A percentile compares a stretch with the other conserved stretches of the same genome.
phyloP scores from a whole-genome alignment of 208 protist genomes.

The Crithidia brevicula region DNA sequence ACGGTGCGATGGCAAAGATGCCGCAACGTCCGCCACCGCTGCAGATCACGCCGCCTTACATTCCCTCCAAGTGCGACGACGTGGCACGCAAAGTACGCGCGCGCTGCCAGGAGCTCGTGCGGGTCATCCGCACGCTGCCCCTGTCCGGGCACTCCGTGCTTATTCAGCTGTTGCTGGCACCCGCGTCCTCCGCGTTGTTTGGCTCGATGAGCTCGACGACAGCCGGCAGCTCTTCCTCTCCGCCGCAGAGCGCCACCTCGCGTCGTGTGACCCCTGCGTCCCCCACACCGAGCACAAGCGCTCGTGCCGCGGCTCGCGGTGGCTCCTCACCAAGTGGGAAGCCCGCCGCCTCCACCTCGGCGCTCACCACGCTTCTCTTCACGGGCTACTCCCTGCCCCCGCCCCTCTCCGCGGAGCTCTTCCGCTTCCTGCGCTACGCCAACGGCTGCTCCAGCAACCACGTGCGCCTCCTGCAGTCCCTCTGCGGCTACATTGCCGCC shows the following conservation, averaged over 20 bases:
- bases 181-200: constrained; percentile 71
- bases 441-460: constrained; percentile 75
- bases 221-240: background rate
- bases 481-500: constrained; percentile 71
- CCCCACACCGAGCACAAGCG: background rate
- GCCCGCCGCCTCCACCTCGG: constrained; percentile 1
- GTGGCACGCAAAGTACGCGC: constrained; percentile 59
- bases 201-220: background rate
- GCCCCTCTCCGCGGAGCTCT: constrained; percentile 53
- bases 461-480: constrained; percentile 52
- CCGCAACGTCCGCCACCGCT: constrained; percentile 23
- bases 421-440: constrained; percentile 76
- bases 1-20: background rate
- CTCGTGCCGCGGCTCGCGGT: background rate
- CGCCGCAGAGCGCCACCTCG: constrained; percentile 1
- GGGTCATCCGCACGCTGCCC: constrained; percentile 44
- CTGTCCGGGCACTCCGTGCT: constrained; percentile 55
- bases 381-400: constrained; percentile 10
- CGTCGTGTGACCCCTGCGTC: background rate
- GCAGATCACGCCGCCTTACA: constrained; percentile 27
- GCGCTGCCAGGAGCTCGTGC: constrained; percentile 52
- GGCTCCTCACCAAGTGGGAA: background rate
- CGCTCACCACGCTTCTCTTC: constrained; percentile 6
- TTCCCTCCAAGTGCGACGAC: constrained; percentile 51
- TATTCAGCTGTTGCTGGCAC: constrained; percentile 69